A percentile compares a stretch with the other conserved stretches of the same genome.
phyloP scores from a whole-genome alignment of 1,139 yeast species.

The Taphrina confusa region DNA sequence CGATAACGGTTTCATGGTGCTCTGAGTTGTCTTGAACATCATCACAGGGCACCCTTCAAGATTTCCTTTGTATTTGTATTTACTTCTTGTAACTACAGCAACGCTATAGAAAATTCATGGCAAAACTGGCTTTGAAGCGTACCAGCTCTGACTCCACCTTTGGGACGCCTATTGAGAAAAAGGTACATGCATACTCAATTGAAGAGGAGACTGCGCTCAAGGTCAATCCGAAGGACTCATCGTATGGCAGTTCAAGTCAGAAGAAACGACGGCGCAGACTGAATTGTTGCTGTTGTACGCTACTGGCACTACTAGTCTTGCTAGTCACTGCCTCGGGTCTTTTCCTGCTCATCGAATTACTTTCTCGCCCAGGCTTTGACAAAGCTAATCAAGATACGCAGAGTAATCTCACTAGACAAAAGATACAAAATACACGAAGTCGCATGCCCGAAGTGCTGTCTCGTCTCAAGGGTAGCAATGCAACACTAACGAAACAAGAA shows the following conservation, averaged over 20 bases:
- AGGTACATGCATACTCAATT: not conserved
- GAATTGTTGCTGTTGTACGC: not conserved
- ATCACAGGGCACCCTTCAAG: no score
- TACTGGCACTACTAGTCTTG: not conserved
- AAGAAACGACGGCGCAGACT: constrained; percentile 1
- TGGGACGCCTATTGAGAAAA: constrained; percentile 1
- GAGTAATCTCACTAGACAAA: constrained; percentile 8
- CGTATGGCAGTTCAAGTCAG: not conserved
- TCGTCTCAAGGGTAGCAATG: not conserved
- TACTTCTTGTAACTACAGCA: no score
- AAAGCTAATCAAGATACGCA: constrained; percentile 18
- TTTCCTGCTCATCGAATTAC: not conserved
- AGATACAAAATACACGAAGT: constrained; percentile 6
- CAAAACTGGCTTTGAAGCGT: not conserved
- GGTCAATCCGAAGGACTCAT: not conserved
- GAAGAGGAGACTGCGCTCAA: not conserved
- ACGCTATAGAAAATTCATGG: constrained; percentile 4
- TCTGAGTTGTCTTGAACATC: no score
- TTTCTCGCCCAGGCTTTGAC: constrained; percentile 23
- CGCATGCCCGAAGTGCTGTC: not conserved
- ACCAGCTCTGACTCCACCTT: constrained; percentile 1
- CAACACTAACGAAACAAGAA: constrained; percentile 16
- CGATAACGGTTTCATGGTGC: no score
- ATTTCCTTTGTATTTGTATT: no score
- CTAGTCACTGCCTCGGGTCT: not conserved